Percentiles rank a stretch among this genome's conserved stretches.
phyloP scores from a whole-genome alignment of 2,329 filamentous ascomycete species.

The Venturia aucupariae region DNA sequence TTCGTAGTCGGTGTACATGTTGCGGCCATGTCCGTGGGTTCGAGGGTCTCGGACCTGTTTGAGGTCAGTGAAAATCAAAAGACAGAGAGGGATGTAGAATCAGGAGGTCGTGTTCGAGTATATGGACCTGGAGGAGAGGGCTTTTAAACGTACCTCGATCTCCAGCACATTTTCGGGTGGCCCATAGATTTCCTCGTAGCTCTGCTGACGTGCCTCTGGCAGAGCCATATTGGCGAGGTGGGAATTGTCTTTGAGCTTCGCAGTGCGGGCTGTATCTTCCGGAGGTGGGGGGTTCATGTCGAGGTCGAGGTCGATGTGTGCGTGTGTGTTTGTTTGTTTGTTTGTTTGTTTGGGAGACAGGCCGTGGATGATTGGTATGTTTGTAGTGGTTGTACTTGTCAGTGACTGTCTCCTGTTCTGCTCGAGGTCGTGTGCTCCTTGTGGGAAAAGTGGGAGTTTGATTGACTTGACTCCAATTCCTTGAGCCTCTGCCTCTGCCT shows the following conservation, averaged over 20 bases:
- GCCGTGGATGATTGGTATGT: not conserved
- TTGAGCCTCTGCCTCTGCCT: not conserved
- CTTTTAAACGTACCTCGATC: constrained; percentile 72
- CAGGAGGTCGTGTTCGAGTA: not conserved
- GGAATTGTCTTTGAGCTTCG: constrained; percentile 9
- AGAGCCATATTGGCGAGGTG: constrained; percentile 45
- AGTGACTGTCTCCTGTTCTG: not conserved
- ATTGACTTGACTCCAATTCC: not conserved
- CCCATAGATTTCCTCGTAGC: constrained; percentile 97
- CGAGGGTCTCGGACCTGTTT: constrained; percentile 80
- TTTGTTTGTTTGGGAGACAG: constrained; percentile 1
- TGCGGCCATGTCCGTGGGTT: constrained; percentile 86
- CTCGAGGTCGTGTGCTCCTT: not conserved
- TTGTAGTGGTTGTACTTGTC: not conserved
- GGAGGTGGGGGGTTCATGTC: not conserved
- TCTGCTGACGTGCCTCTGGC: constrained; percentile 71
- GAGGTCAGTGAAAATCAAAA: constrained; percentile 4
- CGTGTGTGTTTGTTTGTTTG: too few species aligned
- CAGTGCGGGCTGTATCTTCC: not conserved
- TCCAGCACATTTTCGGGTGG: constrained; percentile 98
- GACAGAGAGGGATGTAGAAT: constrained; percentile 4
- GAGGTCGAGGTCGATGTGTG: not conserved
- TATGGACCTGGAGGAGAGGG: constrained; percentile 11
- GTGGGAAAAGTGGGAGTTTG: not conserved
- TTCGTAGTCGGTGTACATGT: constrained; percentile 99